Base-by-base conservation (phyloP, 1,284 basidiomycete genomes). In the Crucibulum parvulum region DNA sequence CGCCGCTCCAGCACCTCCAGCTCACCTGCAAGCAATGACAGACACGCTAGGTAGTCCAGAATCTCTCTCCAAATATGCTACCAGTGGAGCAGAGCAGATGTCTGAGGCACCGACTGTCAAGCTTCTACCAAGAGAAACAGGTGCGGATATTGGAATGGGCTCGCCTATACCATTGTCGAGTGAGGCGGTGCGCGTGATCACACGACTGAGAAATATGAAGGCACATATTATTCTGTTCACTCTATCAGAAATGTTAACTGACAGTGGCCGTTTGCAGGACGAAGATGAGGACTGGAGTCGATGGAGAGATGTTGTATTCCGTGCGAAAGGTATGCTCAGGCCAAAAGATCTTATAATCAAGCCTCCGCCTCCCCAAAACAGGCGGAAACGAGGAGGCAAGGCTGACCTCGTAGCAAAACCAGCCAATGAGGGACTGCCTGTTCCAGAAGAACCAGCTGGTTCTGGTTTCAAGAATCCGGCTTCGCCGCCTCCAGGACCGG, bases 211-310 rank as follows among this genome's bases (percentile, higher is more conserved):
- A 58, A 92, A 93, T 71, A 90, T 92, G 87, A 95, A 96, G 83
- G 90, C 90, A 53, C 36, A 61, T 61, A 51, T 34, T 15, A 16
- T 38, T 38, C 37, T 39, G 34, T 15, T 36, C 37, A 6, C 41
- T 43, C 41, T 43, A 38, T 59, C 37, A 58, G 63, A 53, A 63
- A 55, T 46, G 31, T 37, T 61, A 38, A 24, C 54, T 53, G 18
- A 34, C 51, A 13, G 13, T 53, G 50, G 50, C 51, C 65, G 11
- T 58, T 24, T 24, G 24, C 24, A 92, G 87, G 95, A 98, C 73
- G 92, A 95, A 78, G 87, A 90, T 60, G 96, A 98, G 71, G 94
- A 96, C 68, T 97, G 93, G 93, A 88, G 93, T 57, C 85, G 94
- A 54, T 94, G 92, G 91, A 84, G 92, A 24, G 94, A 96, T 70